phyloP scores from a whole-genome alignment of 768 basidiomycete species.

The Naganishia antarctica region DNA sequence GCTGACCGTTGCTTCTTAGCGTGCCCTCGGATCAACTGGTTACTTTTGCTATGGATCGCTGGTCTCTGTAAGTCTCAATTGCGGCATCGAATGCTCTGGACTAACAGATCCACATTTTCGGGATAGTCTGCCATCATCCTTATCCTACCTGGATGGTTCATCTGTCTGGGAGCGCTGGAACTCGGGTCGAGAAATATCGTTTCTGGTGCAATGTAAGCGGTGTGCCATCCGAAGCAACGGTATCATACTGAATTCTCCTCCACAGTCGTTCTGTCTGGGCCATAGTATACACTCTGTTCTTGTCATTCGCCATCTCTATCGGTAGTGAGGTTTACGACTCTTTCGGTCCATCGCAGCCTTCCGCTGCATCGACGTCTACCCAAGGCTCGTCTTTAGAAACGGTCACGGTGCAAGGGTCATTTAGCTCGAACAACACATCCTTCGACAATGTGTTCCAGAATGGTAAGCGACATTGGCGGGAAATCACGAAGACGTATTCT shows the following conservation, averaged over 20 bases:
- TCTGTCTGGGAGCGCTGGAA: slow-evolving; percentile 45
- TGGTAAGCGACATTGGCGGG: slow-evolving; percentile 25
- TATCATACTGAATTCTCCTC: not conserved
- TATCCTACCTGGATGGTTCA: slow-evolving; percentile 46
- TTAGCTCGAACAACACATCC: slow-evolving; percentile 34
- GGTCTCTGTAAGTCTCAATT: slow-evolving; percentile 36
- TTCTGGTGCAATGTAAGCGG: slow-evolving; percentile 37
- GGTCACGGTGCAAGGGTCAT: slow-evolving; percentile 33
- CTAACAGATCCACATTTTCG: no score
- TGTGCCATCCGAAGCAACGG: no score
- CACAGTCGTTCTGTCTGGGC: slow-evolving; percentile 42
- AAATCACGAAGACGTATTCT: not conserved
- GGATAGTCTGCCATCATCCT: slow-evolving; percentile 33
- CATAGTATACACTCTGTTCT: slow-evolving; percentile 47
- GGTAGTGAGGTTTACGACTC: slow-evolving; percentile 45
- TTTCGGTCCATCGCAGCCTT: slow-evolving; percentile 33
- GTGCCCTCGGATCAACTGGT: slow-evolving; percentile 21
- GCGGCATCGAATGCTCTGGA: no score
- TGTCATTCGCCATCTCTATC: slow-evolving; percentile 45
- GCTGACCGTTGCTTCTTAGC: not conserved
- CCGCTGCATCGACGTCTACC: slow-evolving; percentile 14
- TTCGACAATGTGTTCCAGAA: slow-evolving; percentile 38
- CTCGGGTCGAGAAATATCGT: slow-evolving; percentile 45
- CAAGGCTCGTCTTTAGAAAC: slow-evolving; percentile 10
- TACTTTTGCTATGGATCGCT: slow-evolving; percentile 42